phyloP scores from a whole-genome alignment of 2,329 filamentous ascomycete genomes.

The Leptosphaerulina australis region DNA sequence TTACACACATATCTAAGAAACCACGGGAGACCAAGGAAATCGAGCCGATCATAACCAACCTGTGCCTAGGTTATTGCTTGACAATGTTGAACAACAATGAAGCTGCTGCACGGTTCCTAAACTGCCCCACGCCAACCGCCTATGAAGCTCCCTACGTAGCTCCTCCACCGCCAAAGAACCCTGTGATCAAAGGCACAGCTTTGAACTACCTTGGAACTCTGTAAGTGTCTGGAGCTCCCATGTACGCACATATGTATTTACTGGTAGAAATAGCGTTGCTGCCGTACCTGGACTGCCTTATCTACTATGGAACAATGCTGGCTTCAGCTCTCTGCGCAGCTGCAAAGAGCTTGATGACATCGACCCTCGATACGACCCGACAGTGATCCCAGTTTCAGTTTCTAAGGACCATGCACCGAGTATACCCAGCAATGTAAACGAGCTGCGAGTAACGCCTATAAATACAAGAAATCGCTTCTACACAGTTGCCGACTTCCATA shows the following conservation, averaged over 20 bases:
- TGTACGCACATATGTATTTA: slow-evolving; percentile 11
- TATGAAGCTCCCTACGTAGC: slow-evolving; percentile 43
- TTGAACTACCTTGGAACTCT: slow-evolving; percentile 67
- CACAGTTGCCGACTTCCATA: slow-evolving; percentile 77
- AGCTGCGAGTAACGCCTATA: slow-evolving; percentile 28
- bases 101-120: slow-evolving; percentile 36
- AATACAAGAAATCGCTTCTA: slow-evolving; percentile 41
- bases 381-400: slow-evolving; percentile 57
- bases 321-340: slow-evolving; percentile 64
- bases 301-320: slow-evolving; percentile 73
- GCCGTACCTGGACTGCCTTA: slow-evolving; percentile 66
- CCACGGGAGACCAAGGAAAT: background rate
- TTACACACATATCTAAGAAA: background rate
- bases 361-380: slow-evolving; percentile 61
- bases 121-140: slow-evolving; percentile 44
- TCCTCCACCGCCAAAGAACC: slow-evolving; percentile 62
- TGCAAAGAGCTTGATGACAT: slow-evolving; percentile 62
- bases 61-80: background rate
- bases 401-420: slow-evolving; percentile 22
- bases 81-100: slow-evolving; percentile 31
- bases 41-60: background rate
- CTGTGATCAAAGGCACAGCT: slow-evolving; percentile 69
- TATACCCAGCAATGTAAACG: slow-evolving; percentile 28
- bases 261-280: slow-evolving; percentile 58
- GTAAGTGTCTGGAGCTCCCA: slow-evolving; percentile 52